Evolutionary conservation across 2,329 filamentous ascomycete genomes (phyloP).

Genomic region (Endoconidiophora laricicola): DNA sequence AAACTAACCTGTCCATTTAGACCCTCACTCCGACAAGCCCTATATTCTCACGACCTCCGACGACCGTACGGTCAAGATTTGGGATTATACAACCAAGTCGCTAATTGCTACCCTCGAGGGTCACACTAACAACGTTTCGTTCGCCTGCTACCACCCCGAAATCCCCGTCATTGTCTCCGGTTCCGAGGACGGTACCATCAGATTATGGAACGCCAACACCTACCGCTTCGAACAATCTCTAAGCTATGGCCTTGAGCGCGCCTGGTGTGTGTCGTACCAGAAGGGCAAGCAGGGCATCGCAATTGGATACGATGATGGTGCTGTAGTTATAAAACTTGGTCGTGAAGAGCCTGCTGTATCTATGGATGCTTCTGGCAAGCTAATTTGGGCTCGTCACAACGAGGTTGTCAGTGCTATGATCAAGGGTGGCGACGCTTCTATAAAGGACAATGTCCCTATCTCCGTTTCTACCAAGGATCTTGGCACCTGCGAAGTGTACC

Average conservation of each 20-base stretch:
- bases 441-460: slow-evolving; percentile 83
- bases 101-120: slow-evolving; percentile 92
- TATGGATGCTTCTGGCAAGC: slow-evolving; percentile 90
- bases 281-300: slow-evolving; percentile 87
- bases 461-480: slow-evolving; percentile 83
- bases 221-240: slow-evolving; percentile 91
- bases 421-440: slow-evolving; percentile 63
- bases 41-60: slow-evolving; percentile 95
- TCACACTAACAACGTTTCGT: slow-evolving; percentile 95
- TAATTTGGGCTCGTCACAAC: slow-evolving; percentile 90
- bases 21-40: slow-evolving; percentile 55
- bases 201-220: slow-evolving; percentile 97
- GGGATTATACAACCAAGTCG: slow-evolving; percentile 98
- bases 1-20: neutral
- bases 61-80: slow-evolving; percentile 91
- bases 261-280: slow-evolving; percentile 95
- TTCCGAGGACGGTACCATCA: slow-evolving; percentile 91
- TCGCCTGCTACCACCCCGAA: slow-evolving; percentile 94
- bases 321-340: slow-evolving; percentile 94
- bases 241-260: slow-evolving; percentile 87
- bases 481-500: slow-evolving; percentile 91
- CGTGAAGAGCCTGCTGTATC: slow-evolving; percentile 93
- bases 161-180: slow-evolving; percentile 94
- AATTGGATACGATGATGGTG: slow-evolving; percentile 93
- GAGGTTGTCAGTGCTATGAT: slow-evolving; percentile 92